These are phyloP conservation scores for Russula vinacea DNA, from an alignment of 768 basidiomycete species.

Conservation along the genomic window DNA sequence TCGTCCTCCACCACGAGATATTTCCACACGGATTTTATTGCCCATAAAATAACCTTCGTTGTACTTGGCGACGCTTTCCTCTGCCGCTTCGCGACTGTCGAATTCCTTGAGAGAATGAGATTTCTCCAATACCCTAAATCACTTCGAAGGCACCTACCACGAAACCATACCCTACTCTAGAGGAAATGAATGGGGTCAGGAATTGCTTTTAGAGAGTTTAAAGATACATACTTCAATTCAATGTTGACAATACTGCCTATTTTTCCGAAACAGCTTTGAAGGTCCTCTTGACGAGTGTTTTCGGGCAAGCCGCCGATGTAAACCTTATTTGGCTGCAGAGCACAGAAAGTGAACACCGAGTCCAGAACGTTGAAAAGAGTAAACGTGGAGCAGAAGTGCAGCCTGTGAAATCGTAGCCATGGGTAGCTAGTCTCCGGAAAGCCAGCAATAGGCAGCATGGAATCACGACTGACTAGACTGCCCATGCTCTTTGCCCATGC, in stretches of 20 bases:
- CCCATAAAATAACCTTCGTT: conserved; percentile 91
- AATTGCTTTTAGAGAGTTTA: neutral
- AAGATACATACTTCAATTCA: conserved; percentile 71
- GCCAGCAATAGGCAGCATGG: conserved; percentile 29
- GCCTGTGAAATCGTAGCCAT: conserved; percentile 39
- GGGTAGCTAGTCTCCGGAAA: conserved; percentile 34
- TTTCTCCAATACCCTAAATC: neutral
- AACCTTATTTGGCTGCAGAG: conserved; percentile 87
- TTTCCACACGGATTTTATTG: conserved; percentile 85
- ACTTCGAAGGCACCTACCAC: conserved; percentile 58
- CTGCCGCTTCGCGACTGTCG: conserved; percentile 73
- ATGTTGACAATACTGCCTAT: conserved; percentile 72
- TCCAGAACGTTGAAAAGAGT: conserved; percentile 45
- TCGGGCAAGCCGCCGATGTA: conserved; percentile 89
- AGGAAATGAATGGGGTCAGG: conserved; percentile 28
- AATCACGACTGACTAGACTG: conserved; percentile 31
- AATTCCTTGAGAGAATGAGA: conserved; percentile 59
- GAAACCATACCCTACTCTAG: conserved; percentile 83
- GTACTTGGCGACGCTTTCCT: conserved; percentile 84
- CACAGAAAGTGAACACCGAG: conserved; percentile 58
- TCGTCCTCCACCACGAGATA: conserved; percentile 79
- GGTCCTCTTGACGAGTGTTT: conserved; percentile 79
- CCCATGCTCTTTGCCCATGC: conserved; percentile 26
- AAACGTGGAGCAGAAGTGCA: conserved; percentile 46
- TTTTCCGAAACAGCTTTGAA: conserved; percentile 83